Evolutionary conservation across 805 yeast species (phyloP).

Genomic region (Starmerella riodocensis): DNA sequence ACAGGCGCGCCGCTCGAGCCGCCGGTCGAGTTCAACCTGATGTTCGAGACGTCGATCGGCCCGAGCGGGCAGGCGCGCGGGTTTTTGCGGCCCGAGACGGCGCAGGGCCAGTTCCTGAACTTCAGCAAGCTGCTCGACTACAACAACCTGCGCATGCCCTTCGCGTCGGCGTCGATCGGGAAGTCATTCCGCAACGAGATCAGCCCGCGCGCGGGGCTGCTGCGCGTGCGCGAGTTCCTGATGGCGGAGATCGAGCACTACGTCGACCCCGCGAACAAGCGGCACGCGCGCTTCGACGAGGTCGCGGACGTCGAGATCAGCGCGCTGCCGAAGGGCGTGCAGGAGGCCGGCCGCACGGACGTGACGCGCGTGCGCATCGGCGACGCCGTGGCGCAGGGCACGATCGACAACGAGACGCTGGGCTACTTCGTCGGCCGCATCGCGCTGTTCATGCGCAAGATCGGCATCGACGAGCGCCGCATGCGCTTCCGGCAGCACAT

Average conservation of each 20-base stretch:
- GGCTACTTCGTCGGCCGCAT: constrained; percentile 96
- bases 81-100: constrained; percentile 95
- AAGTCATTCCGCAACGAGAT: constrained; percentile 98
- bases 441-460: constrained; percentile 64
- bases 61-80: constrained; percentile 96
- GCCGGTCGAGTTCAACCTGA: constrained; percentile 90
- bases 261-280: constrained; percentile 84
- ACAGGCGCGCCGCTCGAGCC: constrained; percentile 75
- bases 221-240: constrained; percentile 95
- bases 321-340: constrained; percentile 77
- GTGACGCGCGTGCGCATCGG: constrained; percentile 58
- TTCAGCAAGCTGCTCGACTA: constrained; percentile 84
- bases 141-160: constrained; percentile 95
- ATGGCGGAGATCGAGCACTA: constrained; percentile 99
- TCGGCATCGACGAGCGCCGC: constrained; percentile 76
- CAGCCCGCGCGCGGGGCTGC: constrained; percentile 93
- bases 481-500: constrained; percentile 97
- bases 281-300: constrained; percentile 66
- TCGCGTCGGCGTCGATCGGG: constrained; percentile 98
- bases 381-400: constrained; percentile 74
- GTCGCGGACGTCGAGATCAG: constrained; percentile 59
- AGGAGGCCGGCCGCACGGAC: constrained; percentile 70
- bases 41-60: constrained; percentile 99
- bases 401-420: constrained; percentile 92
- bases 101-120: constrained; percentile 97